Conservation (phyloP, 225 moss, liverwort and hornwort species). For the Marchantia polymorpha region DNA sequence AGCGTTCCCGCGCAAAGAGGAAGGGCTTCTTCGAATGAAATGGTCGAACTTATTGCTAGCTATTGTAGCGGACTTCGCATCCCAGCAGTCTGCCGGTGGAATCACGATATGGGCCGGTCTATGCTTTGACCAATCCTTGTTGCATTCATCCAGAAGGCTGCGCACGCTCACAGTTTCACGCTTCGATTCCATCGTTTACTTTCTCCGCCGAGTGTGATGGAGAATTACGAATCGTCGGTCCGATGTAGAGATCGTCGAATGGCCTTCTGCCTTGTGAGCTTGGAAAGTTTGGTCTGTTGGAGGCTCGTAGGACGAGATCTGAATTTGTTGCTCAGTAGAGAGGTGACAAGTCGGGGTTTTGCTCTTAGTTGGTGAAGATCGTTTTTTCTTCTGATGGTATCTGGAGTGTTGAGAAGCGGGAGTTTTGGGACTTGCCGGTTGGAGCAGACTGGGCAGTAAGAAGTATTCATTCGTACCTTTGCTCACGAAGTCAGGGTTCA, state of each 20-base stretch:
- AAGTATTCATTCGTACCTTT: neutral
- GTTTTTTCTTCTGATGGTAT: too few relatives aligned
- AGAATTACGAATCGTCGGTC: neutral
- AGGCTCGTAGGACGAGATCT: too few relatives aligned
- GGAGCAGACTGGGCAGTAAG: neutral
- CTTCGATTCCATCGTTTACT: too few relatives aligned
- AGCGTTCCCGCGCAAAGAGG: slow-evolving; percentile 10
- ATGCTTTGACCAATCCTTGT: too few relatives aligned
- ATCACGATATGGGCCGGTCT: neutral
- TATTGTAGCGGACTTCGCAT: neutral
- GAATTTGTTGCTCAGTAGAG: too few relatives aligned
- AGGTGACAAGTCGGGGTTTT: neutral
- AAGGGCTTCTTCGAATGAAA: slow-evolving; percentile 6
- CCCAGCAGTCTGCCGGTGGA: neutral
- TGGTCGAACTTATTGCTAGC: neutral
- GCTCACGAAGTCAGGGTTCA: neutral
- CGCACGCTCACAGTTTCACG: too few relatives aligned
- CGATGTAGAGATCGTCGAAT: neutral
- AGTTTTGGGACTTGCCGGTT: neutral
- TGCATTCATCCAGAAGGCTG: too few relatives aligned
- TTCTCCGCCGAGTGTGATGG: neutral
- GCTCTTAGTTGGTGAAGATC: neutral
- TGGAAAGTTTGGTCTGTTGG: neutral
- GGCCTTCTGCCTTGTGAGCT: neutral
- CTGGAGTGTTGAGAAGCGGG: neutral